Evolutionary conservation across 1,284 basidiomycete genomes (phyloP).

Genomic region (Microbotryum violaceum): DNA sequence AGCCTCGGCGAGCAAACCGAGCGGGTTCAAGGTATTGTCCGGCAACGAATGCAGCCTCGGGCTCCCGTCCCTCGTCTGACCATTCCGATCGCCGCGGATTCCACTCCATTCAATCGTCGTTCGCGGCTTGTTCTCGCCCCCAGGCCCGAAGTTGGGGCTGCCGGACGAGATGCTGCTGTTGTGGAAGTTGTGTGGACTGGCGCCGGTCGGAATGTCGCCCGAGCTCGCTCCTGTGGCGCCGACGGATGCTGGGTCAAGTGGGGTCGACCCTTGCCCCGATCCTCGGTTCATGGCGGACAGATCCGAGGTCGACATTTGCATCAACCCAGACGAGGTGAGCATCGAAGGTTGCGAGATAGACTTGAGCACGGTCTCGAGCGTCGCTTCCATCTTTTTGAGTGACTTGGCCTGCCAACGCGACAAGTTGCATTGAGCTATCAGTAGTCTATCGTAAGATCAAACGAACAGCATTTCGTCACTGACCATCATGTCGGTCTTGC

Average conservation of each 20-base stretch:
- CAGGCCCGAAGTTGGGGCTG: conserved; percentile 3
- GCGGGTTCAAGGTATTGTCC: conserved; percentile 80
- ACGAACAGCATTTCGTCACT: conserved; percentile 30
- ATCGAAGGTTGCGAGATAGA: conserved; percentile 27
- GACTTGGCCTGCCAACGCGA: conserved; percentile 52
- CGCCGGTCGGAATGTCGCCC: conserved; percentile 40
- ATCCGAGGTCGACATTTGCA: conserved; percentile 11
- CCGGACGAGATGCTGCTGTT: no score
- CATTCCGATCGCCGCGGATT: conserved; percentile 32
- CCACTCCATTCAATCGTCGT: conserved; percentile 27
- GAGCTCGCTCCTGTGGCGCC: conserved; percentile 13
- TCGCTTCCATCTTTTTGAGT: conserved; percentile 86
- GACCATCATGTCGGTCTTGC: conserved; percentile 55
- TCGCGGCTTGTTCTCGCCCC: conserved; percentile 13
- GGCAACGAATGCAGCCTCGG: conserved; percentile 80
- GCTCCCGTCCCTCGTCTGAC: conserved; percentile 31
- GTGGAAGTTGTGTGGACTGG: conserved; percentile 36
- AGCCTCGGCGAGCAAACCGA: conserved; percentile 83
- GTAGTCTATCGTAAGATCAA: no score
- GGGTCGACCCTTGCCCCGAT: background rate
- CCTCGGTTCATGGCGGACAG: background rate
- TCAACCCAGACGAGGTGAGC: conserved; percentile 20
- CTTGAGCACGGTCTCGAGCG: conserved; percentile 65
- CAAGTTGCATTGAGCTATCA: background rate
- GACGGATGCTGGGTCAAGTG: conserved; percentile 17